Evolutionary conservation across 148 eudicot genomes (phyloP), one percentile per base, ranked within the genome.

Genomic region (Salicornia ramosissima): DNA sequence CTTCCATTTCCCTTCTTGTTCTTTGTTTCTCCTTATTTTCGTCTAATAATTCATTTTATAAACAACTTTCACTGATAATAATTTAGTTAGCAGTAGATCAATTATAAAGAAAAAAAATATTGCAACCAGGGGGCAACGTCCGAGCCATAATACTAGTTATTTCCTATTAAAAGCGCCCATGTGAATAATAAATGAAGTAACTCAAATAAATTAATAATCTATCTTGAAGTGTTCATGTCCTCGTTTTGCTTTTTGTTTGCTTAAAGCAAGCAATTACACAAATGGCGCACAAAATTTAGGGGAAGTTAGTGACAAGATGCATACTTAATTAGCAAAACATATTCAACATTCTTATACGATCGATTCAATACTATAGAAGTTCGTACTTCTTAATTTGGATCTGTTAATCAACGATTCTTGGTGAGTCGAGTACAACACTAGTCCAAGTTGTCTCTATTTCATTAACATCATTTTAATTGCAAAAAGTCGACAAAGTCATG

Each of bases 261-360:
- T 43, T 29, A 11, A 30, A 67, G 57, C 42, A 67, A 49, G 40
- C 54, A 51, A 51, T 67, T 36, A 22, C 59, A 67, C 42, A 63
- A 63, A 39, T 40, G n/a, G 49, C 30, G 67, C 67, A 63, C n/a
- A 42, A 39, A 22, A 19, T 63, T 34, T 62, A 62, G 65, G 65
- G 24, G 5, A 4, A 54, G 15, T 54, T 9, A 18, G 14, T 60
- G 14, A 60, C 39, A 19, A n/a, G 28, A 34, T 36, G 24, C 63
- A 30, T 54, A 28, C 40, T 29, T 7, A 31, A 30, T n/a, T 28
- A 29, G 31, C 62, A 57, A 29, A 25, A 11, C 10, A 50, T 29
- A 1, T 2, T 57, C 18, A 29, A 5, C n/a, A 6, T 30, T 57
- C n/a, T n/a, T n/a, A n/a, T n/a, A n/a, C n/a, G n/a, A n/a, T n/a